These are phyloP conservation scores for Phytomonas sp. DNA, from an alignment of 208 protist species.

Conservation along the genomic window DNA sequence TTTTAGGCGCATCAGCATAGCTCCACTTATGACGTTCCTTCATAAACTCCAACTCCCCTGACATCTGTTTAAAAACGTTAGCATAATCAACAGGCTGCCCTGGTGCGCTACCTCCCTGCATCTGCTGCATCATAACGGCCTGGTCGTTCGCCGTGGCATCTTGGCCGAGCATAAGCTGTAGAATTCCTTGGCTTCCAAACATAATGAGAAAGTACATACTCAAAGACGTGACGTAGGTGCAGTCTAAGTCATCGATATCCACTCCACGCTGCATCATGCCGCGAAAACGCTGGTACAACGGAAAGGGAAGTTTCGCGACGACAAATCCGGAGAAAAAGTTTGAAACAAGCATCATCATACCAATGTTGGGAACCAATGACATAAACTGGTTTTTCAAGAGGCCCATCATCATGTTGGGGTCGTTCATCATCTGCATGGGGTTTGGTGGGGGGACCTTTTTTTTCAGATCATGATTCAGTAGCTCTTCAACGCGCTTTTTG, in stretches of 20 bases:
- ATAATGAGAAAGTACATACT: conserved; percentile 95
- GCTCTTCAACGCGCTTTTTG: conserved; percentile 39
- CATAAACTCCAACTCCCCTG: conserved; percentile 61
- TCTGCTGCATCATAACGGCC: conserved; percentile 46
- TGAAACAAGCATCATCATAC: conserved; percentile 94
- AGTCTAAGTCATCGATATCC: conserved; percentile 90
- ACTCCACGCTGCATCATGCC: conserved; percentile 95
- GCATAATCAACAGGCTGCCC: conserved; percentile 63
- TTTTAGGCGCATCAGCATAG: conserved; percentile 51
- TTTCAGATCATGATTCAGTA: conserved; percentile 43
- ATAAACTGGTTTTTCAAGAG: conserved; percentile 95
- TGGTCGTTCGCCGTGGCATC: conserved; percentile 34
- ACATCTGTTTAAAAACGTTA: conserved; percentile 74
- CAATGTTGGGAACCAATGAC: conserved; percentile 91
- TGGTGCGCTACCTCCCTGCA: conserved; percentile 26
- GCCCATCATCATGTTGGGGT: conserved; percentile 88
- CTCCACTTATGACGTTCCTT: conserved; percentile 66
- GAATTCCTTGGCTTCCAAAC: conserved; percentile 90
- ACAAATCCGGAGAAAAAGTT: conserved; percentile 96
- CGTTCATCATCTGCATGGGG: conserved; percentile 90
- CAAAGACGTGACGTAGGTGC: conserved; percentile 93
- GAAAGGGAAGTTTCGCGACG: conserved; percentile 94
- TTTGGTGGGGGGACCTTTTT: conserved; percentile 66
- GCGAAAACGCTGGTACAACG: conserved; percentile 87
- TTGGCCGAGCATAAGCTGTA: conserved; percentile 88